Evolutionary conservation across 148 eudicot genomes (phyloP).

Genomic region (Camellia japonica): DNA sequence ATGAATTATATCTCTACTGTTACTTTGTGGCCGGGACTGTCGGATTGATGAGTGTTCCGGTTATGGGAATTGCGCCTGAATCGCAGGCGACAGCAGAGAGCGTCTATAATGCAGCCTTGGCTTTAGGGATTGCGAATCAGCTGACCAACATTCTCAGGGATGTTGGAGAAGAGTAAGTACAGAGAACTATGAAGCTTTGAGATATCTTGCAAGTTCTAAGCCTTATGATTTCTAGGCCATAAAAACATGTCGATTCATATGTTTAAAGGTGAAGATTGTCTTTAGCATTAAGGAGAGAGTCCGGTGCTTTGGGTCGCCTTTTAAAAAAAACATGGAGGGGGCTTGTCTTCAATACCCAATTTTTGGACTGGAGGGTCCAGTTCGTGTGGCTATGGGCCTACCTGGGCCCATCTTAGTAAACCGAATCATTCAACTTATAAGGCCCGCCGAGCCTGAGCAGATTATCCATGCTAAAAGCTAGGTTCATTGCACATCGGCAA

Average conservation of each 20-base stretch:
- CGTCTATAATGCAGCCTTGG: conserved; percentile 82
- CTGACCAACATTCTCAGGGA: conserved; percentile 96
- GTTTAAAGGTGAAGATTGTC: neutral
- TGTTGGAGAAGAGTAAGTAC: conserved; percentile 97
- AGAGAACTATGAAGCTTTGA: neutral
- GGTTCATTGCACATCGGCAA: too few species aligned
- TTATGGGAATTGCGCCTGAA: conserved; percentile 91
- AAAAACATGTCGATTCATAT: neutral
- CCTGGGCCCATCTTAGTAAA: too few species aligned
- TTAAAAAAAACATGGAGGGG: too few species aligned
- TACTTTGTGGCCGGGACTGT: conserved; percentile 98
- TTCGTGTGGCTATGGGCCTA: too few species aligned
- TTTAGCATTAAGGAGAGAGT: too few species aligned
- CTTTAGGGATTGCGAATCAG: conserved; percentile 91
- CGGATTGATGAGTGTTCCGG: conserved; percentile 94
- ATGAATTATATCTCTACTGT: conserved; percentile 85
- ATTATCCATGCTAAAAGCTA: too few species aligned
- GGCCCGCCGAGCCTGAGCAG: too few species aligned
- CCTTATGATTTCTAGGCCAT: neutral
- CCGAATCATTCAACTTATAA: too few species aligned
- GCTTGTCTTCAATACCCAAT: too few species aligned
- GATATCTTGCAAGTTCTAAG: neutral
- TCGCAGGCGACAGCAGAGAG: conserved; percentile 88
- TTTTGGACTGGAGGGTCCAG: too few species aligned
- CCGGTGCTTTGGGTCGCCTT: too few species aligned